Evolutionary conservation across 129 eudicot species (phyloP), one percentile per base, ranked within the genome.

Genomic region (Daucus carota): DNA sequence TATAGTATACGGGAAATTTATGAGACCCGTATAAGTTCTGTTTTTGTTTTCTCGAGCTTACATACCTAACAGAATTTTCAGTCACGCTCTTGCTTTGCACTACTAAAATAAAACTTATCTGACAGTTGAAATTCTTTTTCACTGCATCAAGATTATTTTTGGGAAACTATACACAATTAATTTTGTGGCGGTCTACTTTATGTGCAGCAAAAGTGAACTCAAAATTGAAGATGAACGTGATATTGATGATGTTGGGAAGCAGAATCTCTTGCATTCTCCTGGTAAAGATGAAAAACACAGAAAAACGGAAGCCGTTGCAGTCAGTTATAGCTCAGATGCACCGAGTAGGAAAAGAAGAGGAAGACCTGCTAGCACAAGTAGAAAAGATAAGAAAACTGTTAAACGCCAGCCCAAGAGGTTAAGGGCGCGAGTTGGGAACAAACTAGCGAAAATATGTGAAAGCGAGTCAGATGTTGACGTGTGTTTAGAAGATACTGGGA

Each of bases 391-490:
- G 50, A 87, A 81, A 75, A 3, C 75, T 2, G 80, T 75, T 22
- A 76, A 60, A 78, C 87, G 46, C 34, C 91, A 81, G 81, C 85
- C 91, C 73, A 88, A 82, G 76, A 86, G 89, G 72, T 72, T 79
- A 40, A 80, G 96, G 83, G 79, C 89, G 4, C 77, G 88, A 79
- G 71, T 78, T 24, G 85, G 88, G 70, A 83, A 77, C 83, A 89
- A 83, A 83, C 81, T 91, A 28, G 94, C 87, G 62, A 95, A 88
- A 82, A 78, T 95, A 67, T 44, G 32, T 60, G 96, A 83, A 63
- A 68, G 70, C 20, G 87, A 81, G 70, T 87, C 90, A 28, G 98
- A 88, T 73, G 84, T 71, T 15, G 78, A 65, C 29, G 83, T 72
- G 20, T 82, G 82, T 50, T 76, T 81, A 26, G 85, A 84, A 40